phyloP scores from a whole-genome alignment of 805 yeast species.

The Priceomyces castillae region DNA sequence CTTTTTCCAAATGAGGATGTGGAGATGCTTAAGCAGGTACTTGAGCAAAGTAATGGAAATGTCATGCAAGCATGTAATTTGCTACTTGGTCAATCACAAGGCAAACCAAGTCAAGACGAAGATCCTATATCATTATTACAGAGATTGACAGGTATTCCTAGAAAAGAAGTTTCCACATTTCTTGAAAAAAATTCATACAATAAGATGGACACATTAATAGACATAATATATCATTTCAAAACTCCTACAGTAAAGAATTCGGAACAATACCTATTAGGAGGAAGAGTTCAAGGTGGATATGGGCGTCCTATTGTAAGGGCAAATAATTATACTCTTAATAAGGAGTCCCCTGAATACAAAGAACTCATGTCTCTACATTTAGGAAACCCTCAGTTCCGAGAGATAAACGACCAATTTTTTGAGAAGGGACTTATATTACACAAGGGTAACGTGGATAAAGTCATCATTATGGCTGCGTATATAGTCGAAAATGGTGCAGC shows the following conservation, averaged over 20 bases:
- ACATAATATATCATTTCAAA: constrained; percentile 24
- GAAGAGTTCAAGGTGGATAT: constrained; percentile 34
- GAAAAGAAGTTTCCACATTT: constrained; percentile 8
- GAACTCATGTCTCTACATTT: constrained; percentile 33
- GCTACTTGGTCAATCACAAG: constrained; percentile 5
- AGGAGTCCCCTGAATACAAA: constrained; percentile 20
- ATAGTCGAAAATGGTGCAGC: constrained; percentile 29
- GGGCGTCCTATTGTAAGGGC: constrained; percentile 7
- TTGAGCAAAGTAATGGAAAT: constrained; percentile 28
- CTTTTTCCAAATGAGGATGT: constrained; percentile 46
- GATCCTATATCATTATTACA: constrained; percentile 18
- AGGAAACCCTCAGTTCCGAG: constrained; percentile 31
- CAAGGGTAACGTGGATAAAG: constrained; percentile 41
- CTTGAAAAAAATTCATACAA: constrained; percentile 20
- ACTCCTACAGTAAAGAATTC: constrained; percentile 1
- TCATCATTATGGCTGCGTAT: constrained; percentile 32
- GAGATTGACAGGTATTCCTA: constrained; percentile 13
- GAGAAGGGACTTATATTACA: constrained; percentile 39
- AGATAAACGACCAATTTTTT: constrained; percentile 40
- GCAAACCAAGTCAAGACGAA: neutral
- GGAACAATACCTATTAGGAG: constrained; percentile 15
- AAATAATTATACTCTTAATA: constrained; percentile 1
- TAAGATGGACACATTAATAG: constrained; percentile 29
- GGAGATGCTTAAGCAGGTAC: constrained; percentile 24
- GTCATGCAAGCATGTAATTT: constrained; percentile 15